Base-by-base conservation (phyloP, 2,329 filamentous ascomycete genomes). In the Cladosporium sp. region DNA sequence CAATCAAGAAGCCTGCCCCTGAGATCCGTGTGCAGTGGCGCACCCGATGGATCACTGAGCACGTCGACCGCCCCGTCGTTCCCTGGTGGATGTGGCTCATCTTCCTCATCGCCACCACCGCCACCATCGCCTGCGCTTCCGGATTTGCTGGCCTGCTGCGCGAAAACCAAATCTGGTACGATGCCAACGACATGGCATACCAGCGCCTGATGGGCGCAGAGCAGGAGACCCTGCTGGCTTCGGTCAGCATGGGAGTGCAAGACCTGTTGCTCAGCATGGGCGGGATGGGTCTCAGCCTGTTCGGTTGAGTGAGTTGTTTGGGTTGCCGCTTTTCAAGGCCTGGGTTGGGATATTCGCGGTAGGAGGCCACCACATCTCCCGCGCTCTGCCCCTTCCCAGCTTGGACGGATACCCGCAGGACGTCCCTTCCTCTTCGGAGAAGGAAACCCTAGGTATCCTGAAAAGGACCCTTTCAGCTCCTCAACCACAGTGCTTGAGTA, bases 101-200 rank as follows among this genome's bases (percentile, higher is more conserved):
- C 55, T 52, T 65, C 30, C 24, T 41, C 3, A 18, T 54, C 32
- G 55, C n/a, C 41, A 30, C 38, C 3, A 18, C 44, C 32, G 44
- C n/a, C 41, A 30, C 38, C 24, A 15, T 57, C 26, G 34, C 49
- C 2, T 64, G 61, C 18, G 24, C 44, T 30, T 52, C 21, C 15
- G 51, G 32, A 15, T 64, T 47, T 28, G 61, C 61, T 26, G 61
- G 51, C 28, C 51, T 64, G 21, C 14, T 28, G 51, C 63, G 63
- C 30, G 63, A 65, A 24, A 38, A 47, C 28, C 30, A 54, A 14
- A 52, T 65, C 55, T 65, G 63, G 63, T 24, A 34, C 32, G 55
- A 36, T 7, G 63, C 63, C 30, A 65, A 65, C 55, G 55, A 59
- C 26, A 24, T 54, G 41, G 55, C 55, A 14, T 52, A 59, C 63